Evolutionary conservation across 768 basidiomycete genomes (phyloP).

Genomic region (Saitozyma sp.): DNA sequence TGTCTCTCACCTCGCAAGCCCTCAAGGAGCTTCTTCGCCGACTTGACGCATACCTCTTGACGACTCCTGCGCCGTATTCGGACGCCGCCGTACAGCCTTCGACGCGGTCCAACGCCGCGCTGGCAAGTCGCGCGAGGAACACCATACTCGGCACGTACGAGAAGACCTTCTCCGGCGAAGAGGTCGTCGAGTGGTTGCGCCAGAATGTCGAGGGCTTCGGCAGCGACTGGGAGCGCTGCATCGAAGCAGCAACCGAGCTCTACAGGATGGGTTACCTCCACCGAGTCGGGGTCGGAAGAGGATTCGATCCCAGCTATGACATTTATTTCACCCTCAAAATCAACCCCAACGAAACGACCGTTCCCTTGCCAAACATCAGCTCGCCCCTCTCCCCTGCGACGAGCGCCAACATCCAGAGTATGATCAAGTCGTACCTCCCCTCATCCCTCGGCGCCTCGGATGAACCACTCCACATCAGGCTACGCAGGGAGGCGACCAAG

Average conservation of each 20-base stretch:
- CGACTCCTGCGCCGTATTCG: slow-evolving; percentile 37
- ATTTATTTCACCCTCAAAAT: slow-evolving; percentile 45
- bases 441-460: slow-evolving; percentile 45
- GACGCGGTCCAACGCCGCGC: slow-evolving; percentile 57
- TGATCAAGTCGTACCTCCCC: slow-evolving; percentile 34
- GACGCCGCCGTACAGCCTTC: slow-evolving; percentile 18
- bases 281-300: slow-evolving; percentile 62
- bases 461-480: slow-evolving; percentile 69
- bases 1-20: slow-evolving; percentile 65
- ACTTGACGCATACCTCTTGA: slow-evolving; percentile 39
- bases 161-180: slow-evolving; percentile 84
- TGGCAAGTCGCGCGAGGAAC: slow-evolving; percentile 41
- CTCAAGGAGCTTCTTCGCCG: slow-evolving; percentile 70
- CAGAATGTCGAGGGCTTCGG: slow-evolving; percentile 74
- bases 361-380: slow-evolving; percentile 2
- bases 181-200: slow-evolving; percentile 81
- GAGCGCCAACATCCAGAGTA: slow-evolving; percentile 33
- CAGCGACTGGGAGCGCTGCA: slow-evolving; percentile 74
- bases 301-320: slow-evolving; percentile 52
- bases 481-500: slow-evolving; percentile 74
- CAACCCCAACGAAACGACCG: slow-evolving; percentile 9
- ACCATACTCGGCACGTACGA: slow-evolving; percentile 53
- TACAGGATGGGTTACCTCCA: slow-evolving; percentile 57
- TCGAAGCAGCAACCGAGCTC: slow-evolving; percentile 68
- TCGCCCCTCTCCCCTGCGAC: slow-evolving; percentile 35